Conservation (phyloP, 164 flowering plant genomes). For the Euptelea pleiosperma region DNA sequence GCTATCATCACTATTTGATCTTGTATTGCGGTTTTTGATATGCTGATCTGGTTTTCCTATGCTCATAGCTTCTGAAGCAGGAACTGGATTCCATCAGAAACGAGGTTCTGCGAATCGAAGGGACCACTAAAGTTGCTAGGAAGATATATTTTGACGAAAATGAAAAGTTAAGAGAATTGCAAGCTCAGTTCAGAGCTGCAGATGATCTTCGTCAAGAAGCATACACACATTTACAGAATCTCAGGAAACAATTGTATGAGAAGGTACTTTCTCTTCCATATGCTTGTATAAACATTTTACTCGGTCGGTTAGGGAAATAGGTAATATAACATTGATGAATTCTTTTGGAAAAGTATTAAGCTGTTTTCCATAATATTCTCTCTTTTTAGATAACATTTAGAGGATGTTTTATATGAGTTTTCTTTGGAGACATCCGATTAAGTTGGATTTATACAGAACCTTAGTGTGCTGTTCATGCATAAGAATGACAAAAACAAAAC, state of each 20-base stretch:
- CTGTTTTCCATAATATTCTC: neutral
- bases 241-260: slow-evolving; percentile 50
- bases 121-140: slow-evolving; percentile 37
- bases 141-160: slow-evolving; percentile 36
- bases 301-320: neutral
- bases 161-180: slow-evolving; percentile 35
- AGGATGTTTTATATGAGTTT: too few species aligned
- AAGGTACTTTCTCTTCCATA: slow-evolving; percentile 38
- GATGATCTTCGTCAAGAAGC: slow-evolving; percentile 71
- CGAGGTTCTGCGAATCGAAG: slow-evolving; percentile 45
- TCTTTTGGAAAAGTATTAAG: neutral
- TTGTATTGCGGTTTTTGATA: slow-evolving; percentile 3
- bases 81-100: slow-evolving; percentile 46
- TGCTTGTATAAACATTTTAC: neutral
- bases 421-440: too few species aligned
- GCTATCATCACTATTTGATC: neutral
- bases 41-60: slow-evolving; percentile 10
- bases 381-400: neutral
- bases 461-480: too few species aligned
- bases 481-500: too few species aligned
- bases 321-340: too few species aligned
- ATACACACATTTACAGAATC: slow-evolving; percentile 37
- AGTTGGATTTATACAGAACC: too few species aligned
- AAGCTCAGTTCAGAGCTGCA: slow-evolving; percentile 47
- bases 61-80: slow-evolving; percentile 48